Evolutionary conservation across 805 yeast species (phyloP).

Genomic region (Saccharomyces mikatae): DNA sequence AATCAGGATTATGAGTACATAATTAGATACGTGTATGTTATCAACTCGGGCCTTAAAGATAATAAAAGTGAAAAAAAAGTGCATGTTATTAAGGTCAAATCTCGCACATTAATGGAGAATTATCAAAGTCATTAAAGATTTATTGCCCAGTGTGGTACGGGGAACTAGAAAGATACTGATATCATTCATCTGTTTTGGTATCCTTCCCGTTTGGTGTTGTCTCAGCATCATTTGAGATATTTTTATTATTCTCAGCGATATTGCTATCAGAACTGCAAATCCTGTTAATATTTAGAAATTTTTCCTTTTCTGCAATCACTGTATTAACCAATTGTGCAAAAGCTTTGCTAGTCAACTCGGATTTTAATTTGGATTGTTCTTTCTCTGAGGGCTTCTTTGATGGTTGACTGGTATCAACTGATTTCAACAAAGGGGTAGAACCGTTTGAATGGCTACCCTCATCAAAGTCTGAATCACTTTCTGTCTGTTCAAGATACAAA

Average conservation of each 20-base stretch:
- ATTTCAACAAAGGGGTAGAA: slow-evolving; percentile 9
- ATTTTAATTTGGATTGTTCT: slow-evolving; percentile 22
- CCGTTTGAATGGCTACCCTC: slow-evolving; percentile 15
- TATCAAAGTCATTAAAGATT: not conserved
- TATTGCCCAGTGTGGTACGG: not conserved
- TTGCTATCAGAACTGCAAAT: not conserved
- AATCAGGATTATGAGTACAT: not conserved
- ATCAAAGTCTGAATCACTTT: slow-evolving; percentile 26
- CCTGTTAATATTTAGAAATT: slow-evolving; percentile 20
- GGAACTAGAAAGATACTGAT: too few relatives aligned
- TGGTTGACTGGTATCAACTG: slow-evolving; percentile 3
- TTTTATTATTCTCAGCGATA: not conserved
- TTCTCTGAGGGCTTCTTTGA: slow-evolving; percentile 4
- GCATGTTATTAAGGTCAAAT: not conserved
- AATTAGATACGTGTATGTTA: not conserved
- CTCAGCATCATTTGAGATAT: not conserved
- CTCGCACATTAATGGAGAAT: not conserved
- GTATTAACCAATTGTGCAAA: slow-evolving; percentile 66
- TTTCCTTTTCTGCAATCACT: slow-evolving; percentile 52
- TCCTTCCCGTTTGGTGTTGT: not conserved
- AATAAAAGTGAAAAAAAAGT: not conserved
- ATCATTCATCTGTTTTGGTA: not conserved
- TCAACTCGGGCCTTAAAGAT: not conserved
- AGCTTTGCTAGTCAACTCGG: slow-evolving; percentile 39
- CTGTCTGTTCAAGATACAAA: slow-evolving; percentile 43